A percentile compares a stretch with the other conserved stretches of the same genome.
Evolutionary conservation across 257 asterid genomes (phyloP).

Genomic region (Solanum sejunctum): DNA sequence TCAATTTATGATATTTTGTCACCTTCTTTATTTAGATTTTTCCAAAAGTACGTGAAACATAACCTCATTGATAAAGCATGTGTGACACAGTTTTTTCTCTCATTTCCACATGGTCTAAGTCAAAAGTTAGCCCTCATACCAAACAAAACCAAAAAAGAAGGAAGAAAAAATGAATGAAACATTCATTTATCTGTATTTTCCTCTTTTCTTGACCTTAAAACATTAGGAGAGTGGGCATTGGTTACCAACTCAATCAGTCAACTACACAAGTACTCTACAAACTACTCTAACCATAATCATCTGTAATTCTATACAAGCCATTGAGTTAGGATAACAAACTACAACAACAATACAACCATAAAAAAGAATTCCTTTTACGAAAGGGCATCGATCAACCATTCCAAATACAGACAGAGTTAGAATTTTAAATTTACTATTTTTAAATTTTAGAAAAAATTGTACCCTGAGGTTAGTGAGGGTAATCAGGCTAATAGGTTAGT

Average conservation of each 20-base stretch:
- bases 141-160: not conserved
- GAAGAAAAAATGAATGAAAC: not conserved
- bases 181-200: not conserved
- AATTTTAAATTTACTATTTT: not conserved
- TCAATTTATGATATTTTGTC: not conserved
- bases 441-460: not conserved
- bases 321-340: not conserved
- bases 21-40: not conserved
- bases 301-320: not conserved
- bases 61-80: not conserved
- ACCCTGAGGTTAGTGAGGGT: no score
- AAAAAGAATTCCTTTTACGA: not conserved
- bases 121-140: not conserved
- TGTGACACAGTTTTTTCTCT: not conserved
- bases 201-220: not conserved
- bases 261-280: slow-evolving; percentile 5
- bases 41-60: not conserved
- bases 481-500: no score
- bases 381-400: not conserved
- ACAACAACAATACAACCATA: not conserved
- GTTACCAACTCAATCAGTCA: slow-evolving; percentile 15
- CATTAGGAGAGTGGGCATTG: not conserved
- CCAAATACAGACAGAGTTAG: not conserved
- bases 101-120: not conserved
- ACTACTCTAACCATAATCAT: slow-evolving; percentile 8